A percentile compares a stretch with the other conserved stretches of the same genome.
Evolutionary conservation across 2,329 filamentous ascomycete genomes (phyloP).

Genomic region (Aureobasidium sp.): DNA sequence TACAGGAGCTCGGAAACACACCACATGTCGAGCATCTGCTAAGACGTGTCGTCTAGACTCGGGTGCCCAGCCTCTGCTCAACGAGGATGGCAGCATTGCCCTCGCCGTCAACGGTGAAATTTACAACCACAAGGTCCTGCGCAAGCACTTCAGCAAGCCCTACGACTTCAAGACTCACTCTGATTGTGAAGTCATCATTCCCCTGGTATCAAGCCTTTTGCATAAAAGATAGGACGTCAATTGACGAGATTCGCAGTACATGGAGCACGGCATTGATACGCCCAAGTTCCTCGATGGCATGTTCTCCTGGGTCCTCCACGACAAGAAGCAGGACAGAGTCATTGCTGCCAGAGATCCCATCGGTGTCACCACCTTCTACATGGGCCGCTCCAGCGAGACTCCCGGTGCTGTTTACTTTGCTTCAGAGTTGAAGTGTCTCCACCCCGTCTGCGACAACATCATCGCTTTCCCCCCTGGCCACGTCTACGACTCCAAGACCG

Average conservation of each 20-base stretch:
- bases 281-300: slow-evolving; percentile 95
- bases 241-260: slow-evolving; percentile 53
- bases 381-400: slow-evolving; percentile 76
- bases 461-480: slow-evolving; percentile 91
- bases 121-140: slow-evolving; percentile 95
- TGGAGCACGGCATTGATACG: slow-evolving; percentile 84
- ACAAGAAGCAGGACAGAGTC: slow-evolving; percentile 86
- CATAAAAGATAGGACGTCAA: not conserved
- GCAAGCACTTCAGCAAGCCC: slow-evolving; percentile 71
- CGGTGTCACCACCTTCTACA: slow-evolving; percentile 94
- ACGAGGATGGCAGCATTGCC: slow-evolving; percentile 77
- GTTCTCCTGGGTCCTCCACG: slow-evolving; percentile 98
- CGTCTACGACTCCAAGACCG: slow-evolving; percentile 89
- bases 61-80: slow-evolving; percentile 91
- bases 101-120: slow-evolving; percentile 99
- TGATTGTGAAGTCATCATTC: slow-evolving; percentile 98
- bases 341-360: slow-evolving; percentile 94
- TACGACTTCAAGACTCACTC: slow-evolving; percentile 99
- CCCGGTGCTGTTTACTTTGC: slow-evolving; percentile 88
- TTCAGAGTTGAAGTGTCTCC: slow-evolving; percentile 89
- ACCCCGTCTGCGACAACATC: slow-evolving; percentile 92
- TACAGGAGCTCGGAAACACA: slow-evolving; percentile 4
- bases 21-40: not conserved
- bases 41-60: slow-evolving; percentile 53
- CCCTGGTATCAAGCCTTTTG: slow-evolving; percentile 57